These are phyloP conservation scores for Tylopilus sp. DNA, from an alignment of 768 basidiomycete species.

Conservation along the genomic window DNA sequence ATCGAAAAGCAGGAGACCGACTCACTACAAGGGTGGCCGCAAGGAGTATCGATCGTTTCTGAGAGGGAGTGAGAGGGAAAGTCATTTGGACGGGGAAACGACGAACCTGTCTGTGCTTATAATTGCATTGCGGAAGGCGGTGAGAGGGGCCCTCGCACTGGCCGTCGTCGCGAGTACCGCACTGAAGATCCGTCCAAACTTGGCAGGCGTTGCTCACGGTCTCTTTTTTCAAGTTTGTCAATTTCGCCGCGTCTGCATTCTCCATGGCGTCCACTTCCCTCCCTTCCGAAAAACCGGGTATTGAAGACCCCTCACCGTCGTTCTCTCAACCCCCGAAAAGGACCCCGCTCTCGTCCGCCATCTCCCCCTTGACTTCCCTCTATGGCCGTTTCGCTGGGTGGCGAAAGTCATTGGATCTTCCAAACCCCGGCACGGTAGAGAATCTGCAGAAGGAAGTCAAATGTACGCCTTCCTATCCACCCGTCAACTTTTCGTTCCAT, in stretches of 20 bases:
- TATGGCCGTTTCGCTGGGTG: conserved; percentile 77
- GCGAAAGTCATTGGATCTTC: conserved; percentile 76
- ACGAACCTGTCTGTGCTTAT: neutral
- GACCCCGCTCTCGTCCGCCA: conserved; percentile 32
- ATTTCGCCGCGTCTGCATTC: conserved; percentile 17
- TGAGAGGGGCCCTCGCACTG: no score
- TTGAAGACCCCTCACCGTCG: conserved; percentile 37
- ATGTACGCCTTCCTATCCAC: conserved; percentile 43
- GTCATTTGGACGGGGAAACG: conserved; percentile 9
- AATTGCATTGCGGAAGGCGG: no score
- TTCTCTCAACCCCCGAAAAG: conserved; percentile 35
- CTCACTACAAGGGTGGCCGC: conserved; percentile 27
- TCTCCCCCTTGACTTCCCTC: conserved; percentile 59
- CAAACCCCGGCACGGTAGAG: conserved; percentile 92
- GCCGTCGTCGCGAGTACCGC: no score
- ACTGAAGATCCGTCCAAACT: no score
- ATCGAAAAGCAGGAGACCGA: neutral
- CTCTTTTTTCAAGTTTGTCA: conserved; percentile 32
- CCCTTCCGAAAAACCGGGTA: conserved; percentile 39
- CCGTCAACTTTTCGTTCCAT: conserved; percentile 3
- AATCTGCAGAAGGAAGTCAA: conserved; percentile 93
- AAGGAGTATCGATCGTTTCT: conserved; percentile 29
- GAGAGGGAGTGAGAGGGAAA: conserved; percentile 25
- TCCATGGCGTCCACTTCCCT: conserved; percentile 46
- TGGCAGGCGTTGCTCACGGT: conserved; percentile 28